Conservation (phyloP, 768 basidiomycete genomes). For the Rickenella mellea region DNA sequence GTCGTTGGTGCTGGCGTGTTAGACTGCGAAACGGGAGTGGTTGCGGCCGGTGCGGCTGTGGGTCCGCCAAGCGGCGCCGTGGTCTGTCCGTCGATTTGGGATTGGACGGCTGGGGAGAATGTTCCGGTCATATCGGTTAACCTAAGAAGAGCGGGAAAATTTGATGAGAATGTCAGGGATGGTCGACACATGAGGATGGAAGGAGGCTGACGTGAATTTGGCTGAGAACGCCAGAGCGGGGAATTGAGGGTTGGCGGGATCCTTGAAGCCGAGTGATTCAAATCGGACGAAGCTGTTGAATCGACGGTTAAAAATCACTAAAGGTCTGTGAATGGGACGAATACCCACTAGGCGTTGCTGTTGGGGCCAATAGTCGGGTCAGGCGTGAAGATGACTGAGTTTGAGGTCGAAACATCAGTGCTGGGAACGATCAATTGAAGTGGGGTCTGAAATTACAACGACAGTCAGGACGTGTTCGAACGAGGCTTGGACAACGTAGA, state of each 20-base stretch:
- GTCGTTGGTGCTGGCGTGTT: neutral
- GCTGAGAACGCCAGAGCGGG: slow-evolving; percentile 69
- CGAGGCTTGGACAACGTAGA: neutral
- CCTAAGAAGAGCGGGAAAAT: slow-evolving; percentile 24
- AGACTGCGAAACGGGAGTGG: slow-evolving; percentile 12
- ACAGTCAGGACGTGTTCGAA: slow-evolving; percentile 3
- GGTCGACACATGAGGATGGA: neutral
- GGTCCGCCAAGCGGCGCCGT: slow-evolving; percentile 45
- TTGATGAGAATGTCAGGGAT: slow-evolving; percentile 1
- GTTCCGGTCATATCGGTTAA: slow-evolving; percentile 61
- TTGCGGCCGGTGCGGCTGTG: slow-evolving; percentile 15
- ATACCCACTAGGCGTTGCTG: slow-evolving; percentile 42
- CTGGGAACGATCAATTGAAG: slow-evolving; percentile 41
- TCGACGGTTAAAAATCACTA: neutral
- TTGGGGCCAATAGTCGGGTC: slow-evolving; percentile 45
- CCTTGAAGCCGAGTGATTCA: slow-evolving; percentile 47
- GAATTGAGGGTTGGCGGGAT: slow-evolving; percentile 41
- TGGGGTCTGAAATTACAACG: slow-evolving; percentile 32
- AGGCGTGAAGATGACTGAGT: slow-evolving; percentile 42
- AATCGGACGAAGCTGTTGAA: slow-evolving; percentile 64
- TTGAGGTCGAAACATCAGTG: slow-evolving; percentile 42
- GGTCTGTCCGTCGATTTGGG: slow-evolving; percentile 53
- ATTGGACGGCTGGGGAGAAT: slow-evolving; percentile 47
- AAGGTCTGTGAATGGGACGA: neutral
- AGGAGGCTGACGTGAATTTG: slow-evolving; percentile 52